Evolutionary conservation across 2,329 filamentous ascomycete genomes (phyloP).

Genomic region (Calonectria honghensis): DNA sequence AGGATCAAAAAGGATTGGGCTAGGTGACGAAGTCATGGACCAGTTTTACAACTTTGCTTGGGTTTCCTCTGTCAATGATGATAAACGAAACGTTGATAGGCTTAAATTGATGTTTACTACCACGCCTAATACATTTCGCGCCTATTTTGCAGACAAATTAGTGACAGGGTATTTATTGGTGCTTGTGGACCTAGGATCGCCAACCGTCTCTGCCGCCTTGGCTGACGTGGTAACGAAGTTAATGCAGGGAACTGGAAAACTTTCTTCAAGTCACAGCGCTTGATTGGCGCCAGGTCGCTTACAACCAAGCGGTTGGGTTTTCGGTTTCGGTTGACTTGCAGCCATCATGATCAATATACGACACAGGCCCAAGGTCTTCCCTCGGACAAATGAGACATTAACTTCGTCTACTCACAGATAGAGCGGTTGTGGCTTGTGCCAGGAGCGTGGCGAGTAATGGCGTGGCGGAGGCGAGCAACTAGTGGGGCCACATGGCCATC

Average conservation of each 20-base stretch:
- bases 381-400: background rate
- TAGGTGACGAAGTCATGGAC: conserved; percentile 40
- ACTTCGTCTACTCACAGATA: background rate
- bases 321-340: background rate
- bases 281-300: background rate
- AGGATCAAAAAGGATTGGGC: conserved; percentile 39
- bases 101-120: conserved; percentile 47
- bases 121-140: background rate
- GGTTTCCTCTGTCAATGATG: conserved; percentile 49
- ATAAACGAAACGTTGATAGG: conserved; percentile 45
- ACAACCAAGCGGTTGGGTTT: background rate
- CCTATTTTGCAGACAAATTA: background rate
- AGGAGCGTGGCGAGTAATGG: background rate
- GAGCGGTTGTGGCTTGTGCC: conserved; percentile 3
- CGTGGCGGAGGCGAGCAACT: conserved; percentile 10
- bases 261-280: background rate
- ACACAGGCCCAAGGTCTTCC: background rate
- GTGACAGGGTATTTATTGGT: background rate
- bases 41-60: conserved; percentile 32
- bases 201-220: background rate
- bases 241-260: background rate
- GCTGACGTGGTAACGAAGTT: conserved; percentile 9
- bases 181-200: background rate
- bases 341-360: background rate
- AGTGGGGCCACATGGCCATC: conserved; percentile 26